A percentile compares a stretch with the other conserved stretches of the same genome.
phyloP scores from a whole-genome alignment of 2,329 filamentous ascomycete species.

The Pseudopyricularia cyperi region DNA sequence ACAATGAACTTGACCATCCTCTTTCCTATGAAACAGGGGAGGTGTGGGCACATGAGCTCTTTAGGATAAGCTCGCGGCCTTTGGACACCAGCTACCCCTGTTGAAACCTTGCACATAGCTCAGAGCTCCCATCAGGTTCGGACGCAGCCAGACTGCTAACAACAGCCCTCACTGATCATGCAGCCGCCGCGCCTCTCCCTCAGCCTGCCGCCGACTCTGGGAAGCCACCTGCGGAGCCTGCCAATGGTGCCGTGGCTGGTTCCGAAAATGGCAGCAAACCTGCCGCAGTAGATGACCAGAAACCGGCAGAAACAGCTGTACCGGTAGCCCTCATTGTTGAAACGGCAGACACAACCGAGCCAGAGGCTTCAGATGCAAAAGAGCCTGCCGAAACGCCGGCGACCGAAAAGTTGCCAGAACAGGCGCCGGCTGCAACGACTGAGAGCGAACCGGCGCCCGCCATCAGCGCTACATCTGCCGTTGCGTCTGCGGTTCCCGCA shows the following conservation, averaged over 20 bases:
- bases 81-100: not conserved
- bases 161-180: not conserved
- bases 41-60: not conserved
- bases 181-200: not conserved
- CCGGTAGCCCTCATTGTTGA: not conserved
- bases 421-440: not conserved
- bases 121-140: not conserved
- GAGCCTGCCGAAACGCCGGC: not conserved
- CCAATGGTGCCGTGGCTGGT: not conserved
- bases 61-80: not conserved
- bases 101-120: not conserved
- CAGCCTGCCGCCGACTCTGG: not conserved
- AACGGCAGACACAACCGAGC: not conserved
- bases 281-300: not conserved
- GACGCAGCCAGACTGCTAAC: not conserved
- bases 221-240: not conserved
- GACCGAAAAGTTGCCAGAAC: not conserved
- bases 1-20: not conserved
- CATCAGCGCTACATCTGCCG: not conserved
- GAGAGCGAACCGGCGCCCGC: not conserved
- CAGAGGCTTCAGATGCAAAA: not conserved
- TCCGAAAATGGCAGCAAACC: not conserved
- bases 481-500: not conserved
- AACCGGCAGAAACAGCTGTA: not conserved
- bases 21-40: not conserved